phyloP scores from a whole-genome alignment of 495 filamentous ascomycete genomes.

The Pyrenula massariospora region DNA sequence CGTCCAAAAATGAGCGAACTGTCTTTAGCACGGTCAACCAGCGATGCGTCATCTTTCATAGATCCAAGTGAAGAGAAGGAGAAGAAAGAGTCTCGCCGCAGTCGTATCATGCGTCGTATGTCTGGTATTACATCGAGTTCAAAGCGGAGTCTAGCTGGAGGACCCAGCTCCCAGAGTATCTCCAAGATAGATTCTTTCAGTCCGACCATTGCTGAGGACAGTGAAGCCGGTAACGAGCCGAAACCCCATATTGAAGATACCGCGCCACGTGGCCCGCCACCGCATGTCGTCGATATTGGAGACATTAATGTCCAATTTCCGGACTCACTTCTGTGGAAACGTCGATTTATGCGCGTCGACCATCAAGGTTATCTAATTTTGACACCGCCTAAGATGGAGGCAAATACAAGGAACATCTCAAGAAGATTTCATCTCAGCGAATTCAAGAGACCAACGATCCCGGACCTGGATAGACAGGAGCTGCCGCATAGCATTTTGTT shows the following conservation, averaged over 20 bases:
- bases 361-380: constrained; percentile 65
- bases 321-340: constrained; percentile 86
- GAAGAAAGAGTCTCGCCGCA: constrained; percentile 56
- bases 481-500: constrained; percentile 76
- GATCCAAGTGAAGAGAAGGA: constrained; percentile 27
- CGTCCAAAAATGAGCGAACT: constrained; percentile 22
- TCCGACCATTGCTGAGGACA: not conserved
- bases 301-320: constrained; percentile 93
- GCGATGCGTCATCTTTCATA: constrained; percentile 24
- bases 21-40: constrained; percentile 26
- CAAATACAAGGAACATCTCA: constrained; percentile 38
- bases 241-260: constrained; percentile 5
- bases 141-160: constrained; percentile 46
- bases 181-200: not conserved
- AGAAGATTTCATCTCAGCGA: constrained; percentile 75
- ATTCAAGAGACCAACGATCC: constrained; percentile 64
- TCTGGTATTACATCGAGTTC: constrained; percentile 52
- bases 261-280: constrained; percentile 15
- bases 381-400: constrained; percentile 36
- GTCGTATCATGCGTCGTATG: constrained; percentile 71
- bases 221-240: not conserved
- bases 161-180: constrained; percentile 27
- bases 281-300: constrained; percentile 53
- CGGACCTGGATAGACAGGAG: constrained; percentile 82
- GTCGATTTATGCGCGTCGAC: constrained; percentile 69